Conservation (phyloP, 495 filamentous ascomycete genomes). For the Tirmania nivea region DNA sequence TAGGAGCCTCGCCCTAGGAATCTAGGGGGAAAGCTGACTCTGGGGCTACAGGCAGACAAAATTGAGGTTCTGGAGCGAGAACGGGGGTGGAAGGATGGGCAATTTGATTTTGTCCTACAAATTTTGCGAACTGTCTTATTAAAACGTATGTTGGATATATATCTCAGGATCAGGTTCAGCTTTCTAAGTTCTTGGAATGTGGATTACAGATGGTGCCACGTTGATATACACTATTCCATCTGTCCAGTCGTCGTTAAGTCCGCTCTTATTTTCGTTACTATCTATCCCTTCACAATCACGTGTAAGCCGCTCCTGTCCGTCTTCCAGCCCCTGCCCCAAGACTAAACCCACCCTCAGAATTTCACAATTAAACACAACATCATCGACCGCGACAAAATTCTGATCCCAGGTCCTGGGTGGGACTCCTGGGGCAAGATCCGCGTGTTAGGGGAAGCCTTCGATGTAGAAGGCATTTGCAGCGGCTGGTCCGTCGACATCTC, state of each 20-base stretch:
- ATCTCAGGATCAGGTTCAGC: neutral
- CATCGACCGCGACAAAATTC: constrained; percentile 83
- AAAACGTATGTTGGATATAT: constrained; percentile 38
- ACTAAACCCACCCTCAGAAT: neutral
- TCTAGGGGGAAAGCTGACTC: no score
- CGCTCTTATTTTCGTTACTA: constrained; percentile 64
- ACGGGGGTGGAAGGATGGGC: constrained; percentile 76
- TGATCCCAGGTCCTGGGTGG: constrained; percentile 77
- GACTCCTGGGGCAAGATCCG: constrained; percentile 97
- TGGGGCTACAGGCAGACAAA: constrained; percentile 45
- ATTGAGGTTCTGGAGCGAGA: constrained; percentile 74
- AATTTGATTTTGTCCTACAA: constrained; percentile 80
- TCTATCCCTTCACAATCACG: constrained; percentile 66
- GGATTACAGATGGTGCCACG: constrained; percentile 52
- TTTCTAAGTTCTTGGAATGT: constrained; percentile 1
- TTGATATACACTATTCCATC: constrained; percentile 79
- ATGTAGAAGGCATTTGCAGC: constrained; percentile 64
- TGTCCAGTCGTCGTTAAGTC: constrained; percentile 53
- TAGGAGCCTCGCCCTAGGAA: neutral
- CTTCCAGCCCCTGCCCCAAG: neutral
- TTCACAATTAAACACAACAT: constrained; percentile 82
- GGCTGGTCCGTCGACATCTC: constrained; percentile 55
- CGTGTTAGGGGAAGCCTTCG: constrained; percentile 80
- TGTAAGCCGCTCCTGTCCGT: constrained; percentile 3
- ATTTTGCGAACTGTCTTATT: constrained; percentile 68